Evolutionary conservation across 495 filamentous ascomycete species (phyloP).

Genomic region (Rostrohypoxylon terebratum): DNA sequence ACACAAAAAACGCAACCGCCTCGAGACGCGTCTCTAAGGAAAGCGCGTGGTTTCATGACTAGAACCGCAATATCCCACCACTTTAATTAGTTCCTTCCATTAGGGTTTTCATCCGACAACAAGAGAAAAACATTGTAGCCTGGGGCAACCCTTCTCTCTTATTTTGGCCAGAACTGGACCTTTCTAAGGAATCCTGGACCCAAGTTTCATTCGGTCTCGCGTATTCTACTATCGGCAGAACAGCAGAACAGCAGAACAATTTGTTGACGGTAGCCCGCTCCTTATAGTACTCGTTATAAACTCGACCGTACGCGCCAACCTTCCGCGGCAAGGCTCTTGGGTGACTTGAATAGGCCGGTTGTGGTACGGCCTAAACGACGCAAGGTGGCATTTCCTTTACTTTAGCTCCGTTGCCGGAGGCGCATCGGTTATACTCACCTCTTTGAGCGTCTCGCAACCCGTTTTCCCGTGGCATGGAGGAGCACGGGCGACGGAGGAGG

Average conservation of each 20-base stretch:
- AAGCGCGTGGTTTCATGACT: slow-evolving; percentile 42
- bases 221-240: slow-evolving; percentile 22
- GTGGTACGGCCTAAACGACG: slow-evolving; percentile 47
- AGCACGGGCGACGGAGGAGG: slow-evolving; percentile 73
- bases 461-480: slow-evolving; percentile 74
- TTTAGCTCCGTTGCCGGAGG: slow-evolving; percentile 69
- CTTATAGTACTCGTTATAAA: slow-evolving; percentile 24
- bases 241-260: slow-evolving; percentile 19
- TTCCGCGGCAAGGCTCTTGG: slow-evolving; percentile 33
- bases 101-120: slow-evolving; percentile 40
- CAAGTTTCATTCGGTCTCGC: slow-evolving; percentile 30
- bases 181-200: slow-evolving; percentile 23
- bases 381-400: slow-evolving; percentile 73
- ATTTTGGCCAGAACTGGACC: slow-evolving; percentile 19
- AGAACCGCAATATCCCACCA: slow-evolving; percentile 37
- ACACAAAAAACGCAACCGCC: slow-evolving; percentile 30
- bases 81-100: slow-evolving; percentile 26
- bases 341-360: slow-evolving; percentile 42
- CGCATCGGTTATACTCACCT: slow-evolving; percentile 62
- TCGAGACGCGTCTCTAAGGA: slow-evolving; percentile 27
- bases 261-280: slow-evolving; percentile 4
- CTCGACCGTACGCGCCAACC: slow-evolving; percentile 24
- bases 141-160: slow-evolving; percentile 30
- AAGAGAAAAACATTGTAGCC: slow-evolving; percentile 28
- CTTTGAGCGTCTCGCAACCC: slow-evolving; percentile 58